Evolutionary conservation across 2,329 filamentous ascomycete genomes (phyloP).

Genomic region (Hymenoscyphus scutula): DNA sequence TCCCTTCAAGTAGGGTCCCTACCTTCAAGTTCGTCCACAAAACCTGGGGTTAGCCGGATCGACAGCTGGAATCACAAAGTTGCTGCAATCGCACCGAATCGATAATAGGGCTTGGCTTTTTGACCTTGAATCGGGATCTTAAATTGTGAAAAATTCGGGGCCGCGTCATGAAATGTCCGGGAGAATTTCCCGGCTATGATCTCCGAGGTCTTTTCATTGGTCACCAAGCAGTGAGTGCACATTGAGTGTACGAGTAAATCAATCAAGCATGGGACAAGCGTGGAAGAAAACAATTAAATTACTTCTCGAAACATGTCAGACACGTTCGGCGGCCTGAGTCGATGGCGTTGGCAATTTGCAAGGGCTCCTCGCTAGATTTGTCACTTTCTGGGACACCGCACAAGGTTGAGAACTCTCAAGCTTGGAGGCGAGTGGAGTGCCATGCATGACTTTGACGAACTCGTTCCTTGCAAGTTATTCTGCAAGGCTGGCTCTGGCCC

Average conservation of each 20-base stretch:
- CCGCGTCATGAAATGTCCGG: neutral
- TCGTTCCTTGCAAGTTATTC: neutral
- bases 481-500: neutral
- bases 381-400: slow-evolving; percentile 20
- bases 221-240: neutral
- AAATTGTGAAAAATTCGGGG: neutral
- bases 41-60: no score
- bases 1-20: no score
- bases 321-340: neutral
- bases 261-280: neutral
- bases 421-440: slow-evolving; percentile 23
- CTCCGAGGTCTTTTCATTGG: neutral
- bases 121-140: neutral
- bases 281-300: neutral
- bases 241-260: neutral
- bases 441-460: slow-evolving; percentile 5
- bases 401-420: slow-evolving; percentile 9
- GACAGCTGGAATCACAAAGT: no score
- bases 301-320: neutral
- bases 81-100: neutral
- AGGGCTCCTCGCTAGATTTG: neutral
- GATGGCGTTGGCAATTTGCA: slow-evolving; percentile 2
- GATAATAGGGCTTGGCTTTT: neutral
- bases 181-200: neutral
- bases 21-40: no score